phyloP scores from a whole-genome alignment of 164 flowering plant genomes.

The Warburgia ugandensis region DNA sequence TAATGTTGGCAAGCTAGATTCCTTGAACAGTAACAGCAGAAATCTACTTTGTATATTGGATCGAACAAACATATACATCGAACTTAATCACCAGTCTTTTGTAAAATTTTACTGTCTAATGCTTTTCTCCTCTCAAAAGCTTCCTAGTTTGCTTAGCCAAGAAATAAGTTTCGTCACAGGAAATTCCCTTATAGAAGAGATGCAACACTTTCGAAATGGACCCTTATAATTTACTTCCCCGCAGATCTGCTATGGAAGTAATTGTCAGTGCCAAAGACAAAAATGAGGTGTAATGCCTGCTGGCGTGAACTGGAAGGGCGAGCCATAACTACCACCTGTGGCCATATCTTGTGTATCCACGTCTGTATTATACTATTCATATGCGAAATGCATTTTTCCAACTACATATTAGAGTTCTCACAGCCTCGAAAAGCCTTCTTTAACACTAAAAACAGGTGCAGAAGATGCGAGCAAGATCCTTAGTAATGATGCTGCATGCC shows the following conservation, averaged over 20 bases:
- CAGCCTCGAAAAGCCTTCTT: constrained; percentile 15
- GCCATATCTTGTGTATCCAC: constrained; percentile 84
- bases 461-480: constrained; percentile 94
- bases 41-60: background rate
- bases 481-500: constrained; percentile 87
- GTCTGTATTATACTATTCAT: background rate
- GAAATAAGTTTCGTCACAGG: no score
- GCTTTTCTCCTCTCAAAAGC: background rate
- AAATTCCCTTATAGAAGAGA: no score
- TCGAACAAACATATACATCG: background rate
- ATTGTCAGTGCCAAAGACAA: constrained; percentile 9
- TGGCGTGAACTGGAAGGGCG: constrained; percentile 89
- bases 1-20: no score
- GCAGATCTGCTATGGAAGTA: no score
- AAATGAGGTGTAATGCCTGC: constrained; percentile 92
- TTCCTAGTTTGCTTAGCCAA: background rate
- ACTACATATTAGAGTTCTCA: background rate
- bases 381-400: background rate
- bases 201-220: no score
- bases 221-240: no score
- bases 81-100: background rate
- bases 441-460: constrained; percentile 51
- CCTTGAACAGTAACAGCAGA: background rate
- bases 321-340: constrained; percentile 74
- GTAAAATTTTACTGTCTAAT: background rate